A percentile compares a stretch with the other conserved stretches of the same genome.
These are phyloP conservation scores for Leccinum holopus DNA, from an alignment of 1,284 basidiomycete genomes.

Conservation along the genomic window DNA sequence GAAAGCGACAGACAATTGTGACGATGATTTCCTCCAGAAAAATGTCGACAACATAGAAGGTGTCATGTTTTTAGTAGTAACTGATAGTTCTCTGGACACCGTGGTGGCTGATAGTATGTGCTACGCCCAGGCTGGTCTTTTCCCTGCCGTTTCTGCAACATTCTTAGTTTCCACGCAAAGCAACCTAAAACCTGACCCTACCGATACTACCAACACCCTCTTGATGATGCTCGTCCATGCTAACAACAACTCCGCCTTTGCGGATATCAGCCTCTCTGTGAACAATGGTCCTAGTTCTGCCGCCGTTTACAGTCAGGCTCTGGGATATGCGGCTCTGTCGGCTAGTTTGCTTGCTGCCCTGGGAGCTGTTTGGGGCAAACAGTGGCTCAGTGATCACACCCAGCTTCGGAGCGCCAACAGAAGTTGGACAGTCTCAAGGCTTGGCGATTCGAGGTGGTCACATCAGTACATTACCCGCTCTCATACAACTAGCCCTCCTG, in stretches of 20 bases:
- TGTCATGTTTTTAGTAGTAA: slow-evolving; percentile 14
- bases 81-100: background rate
- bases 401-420: slow-evolving; percentile 13
- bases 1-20: slow-evolving; percentile 7
- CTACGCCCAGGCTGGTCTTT: slow-evolving; percentile 14
- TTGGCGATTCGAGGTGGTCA: slow-evolving; percentile 14
- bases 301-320: slow-evolving; percentile 13
- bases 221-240: slow-evolving; percentile 17
- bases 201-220: slow-evolving; percentile 19
- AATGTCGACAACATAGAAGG: slow-evolving; percentile 15
- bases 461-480: slow-evolving; percentile 11
- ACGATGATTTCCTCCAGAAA: slow-evolving; percentile 13
- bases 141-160: slow-evolving; percentile 19
- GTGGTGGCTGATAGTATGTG: background rate
- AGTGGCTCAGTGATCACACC: slow-evolving; percentile 16
- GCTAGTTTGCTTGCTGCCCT: slow-evolving; percentile 19
- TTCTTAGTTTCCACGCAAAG: slow-evolving; percentile 14
- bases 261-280: slow-evolving; percentile 8
- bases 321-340: slow-evolving; percentile 16
- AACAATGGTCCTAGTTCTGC: slow-evolving; percentile 12
- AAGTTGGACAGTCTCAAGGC: slow-evolving; percentile 17
- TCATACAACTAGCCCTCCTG: slow-evolving; percentile 18
- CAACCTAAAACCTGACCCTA: slow-evolving; percentile 9
- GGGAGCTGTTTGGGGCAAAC: slow-evolving; percentile 18
- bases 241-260: slow-evolving; percentile 11